A percentile compares a stretch with the other conserved stretches of the same genome.
Evolutionary conservation across 192 early-diverging fungal genomes (phyloP).

Genomic region (Gaertneriomyces semiglobifer): DNA sequence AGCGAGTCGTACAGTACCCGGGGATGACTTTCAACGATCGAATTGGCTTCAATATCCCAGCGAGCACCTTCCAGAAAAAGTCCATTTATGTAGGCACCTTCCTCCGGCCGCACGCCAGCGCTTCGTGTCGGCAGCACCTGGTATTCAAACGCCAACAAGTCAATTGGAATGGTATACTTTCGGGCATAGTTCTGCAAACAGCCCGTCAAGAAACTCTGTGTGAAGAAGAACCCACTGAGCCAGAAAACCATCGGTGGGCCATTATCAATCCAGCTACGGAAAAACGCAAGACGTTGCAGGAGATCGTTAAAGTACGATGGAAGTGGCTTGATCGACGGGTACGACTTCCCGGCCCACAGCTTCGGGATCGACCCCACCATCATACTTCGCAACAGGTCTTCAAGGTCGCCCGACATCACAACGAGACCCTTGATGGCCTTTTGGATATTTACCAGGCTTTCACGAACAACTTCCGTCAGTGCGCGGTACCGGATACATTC

Average conservation of each 20-base stretch:
- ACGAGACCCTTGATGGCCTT: slow-evolving; percentile 63
- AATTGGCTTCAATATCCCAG: slow-evolving; percentile 53
- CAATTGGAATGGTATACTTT: slow-evolving; percentile 63
- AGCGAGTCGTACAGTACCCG: slow-evolving; percentile 53
- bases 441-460: slow-evolving; percentile 56
- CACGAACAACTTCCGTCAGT: slow-evolving; percentile 50
- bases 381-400: slow-evolving; percentile 57
- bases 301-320: slow-evolving; percentile 54
- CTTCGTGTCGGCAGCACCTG: slow-evolving; percentile 48
- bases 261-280: slow-evolving; percentile 55
- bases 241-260: slow-evolving; percentile 62
- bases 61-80: slow-evolving; percentile 59
- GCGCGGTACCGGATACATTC: slow-evolving; percentile 57
- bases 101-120: slow-evolving; percentile 57
- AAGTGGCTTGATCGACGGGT: slow-evolving; percentile 58
- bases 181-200: slow-evolving; percentile 56
- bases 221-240: slow-evolving; percentile 66
- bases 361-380: slow-evolving; percentile 51
- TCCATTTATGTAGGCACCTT: slow-evolving; percentile 61
- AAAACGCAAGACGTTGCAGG: slow-evolving; percentile 47
- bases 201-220: slow-evolving; percentile 58
- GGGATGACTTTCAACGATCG: slow-evolving; percentile 53
- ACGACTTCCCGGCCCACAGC: slow-evolving; percentile 56
- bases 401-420: slow-evolving; percentile 59
- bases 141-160: slow-evolving; percentile 54